Base-by-base conservation (phyloP, 2,329 filamentous ascomycete species). In the Arthrobotrys sphaeroides region DNA sequence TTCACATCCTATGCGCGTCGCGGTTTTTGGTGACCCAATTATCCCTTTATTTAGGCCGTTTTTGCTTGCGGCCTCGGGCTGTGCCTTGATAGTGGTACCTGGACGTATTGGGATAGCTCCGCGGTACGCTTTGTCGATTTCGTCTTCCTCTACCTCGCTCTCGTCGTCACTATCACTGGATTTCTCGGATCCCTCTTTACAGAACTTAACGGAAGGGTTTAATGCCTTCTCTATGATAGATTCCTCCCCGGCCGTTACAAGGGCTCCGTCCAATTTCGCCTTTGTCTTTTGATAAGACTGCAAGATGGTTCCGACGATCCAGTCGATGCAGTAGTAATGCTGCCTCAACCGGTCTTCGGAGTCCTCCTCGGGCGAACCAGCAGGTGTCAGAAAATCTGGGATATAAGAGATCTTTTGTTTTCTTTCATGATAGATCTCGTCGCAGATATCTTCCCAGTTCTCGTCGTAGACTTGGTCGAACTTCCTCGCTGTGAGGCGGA, bases 271-370 rank as follows among this genome's bases (percentile, higher is more conserved):
- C 12, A 53, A 59, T 13, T 18, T 2, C 1, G 24, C 38, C 3
- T 6, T 42, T 5, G 9, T n/a, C 20, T 57, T 10, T 9, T 28
- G 45, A 28, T 51, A 68, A 12, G 26, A n/a, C 4, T 53, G 24
- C 45, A 74, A 33, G 16, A 74, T 36, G 2, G 45, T 18, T 9
- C 38, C 16, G 5, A 68, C 62, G 3, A 64, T 33, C 70, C 70
- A 74, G n/a, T 60, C 38, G 26, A 64, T 68, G n/a, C 55, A 68
- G 38, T 51, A 57, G 40, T 62, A 40, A 20, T 68, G 47, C 12
- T 68, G 53, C 26, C 55, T 59, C 12, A 68, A 31, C 36, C 57
- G 62, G 7, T 24, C 10, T 22, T 74, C 61, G 3, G 70, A 74
- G 24, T 57, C 31, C 13, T 42, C 55, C 24, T 62, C 31, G 13